Evolutionary conservation across 192 early-diverging fungal species (phyloP).

Genomic region (Entomortierella beljakovae): DNA sequence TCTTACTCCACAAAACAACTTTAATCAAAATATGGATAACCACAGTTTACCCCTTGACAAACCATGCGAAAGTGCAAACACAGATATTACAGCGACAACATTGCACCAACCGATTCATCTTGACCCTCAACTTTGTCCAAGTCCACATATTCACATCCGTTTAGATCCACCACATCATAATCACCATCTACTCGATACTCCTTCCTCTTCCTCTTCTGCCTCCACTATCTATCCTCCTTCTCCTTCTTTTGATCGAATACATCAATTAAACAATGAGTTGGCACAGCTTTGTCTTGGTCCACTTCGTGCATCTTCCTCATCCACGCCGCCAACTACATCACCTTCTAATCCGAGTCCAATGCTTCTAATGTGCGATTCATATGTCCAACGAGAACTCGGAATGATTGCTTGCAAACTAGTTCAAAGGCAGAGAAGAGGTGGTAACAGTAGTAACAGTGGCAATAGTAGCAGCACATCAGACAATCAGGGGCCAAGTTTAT

Average conservation of each 20-base stretch:
- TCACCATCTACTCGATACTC: background rate
- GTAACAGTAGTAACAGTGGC: background rate
- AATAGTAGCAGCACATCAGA: background rate
- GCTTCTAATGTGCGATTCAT: slow-evolving; percentile 11
- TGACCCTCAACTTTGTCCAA: no score
- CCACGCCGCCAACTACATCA: no score
- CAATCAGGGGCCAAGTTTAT: slow-evolving; percentile 8
- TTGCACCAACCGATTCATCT: no score
- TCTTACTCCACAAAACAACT: background rate
- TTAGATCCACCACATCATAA: background rate
- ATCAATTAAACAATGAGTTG: no score
- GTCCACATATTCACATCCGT: no score
- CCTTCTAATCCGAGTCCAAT: background rate
- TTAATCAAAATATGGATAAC: background rate
- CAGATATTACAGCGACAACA: no score
- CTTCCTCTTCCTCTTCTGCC: slow-evolving; percentile 3
- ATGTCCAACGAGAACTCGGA: slow-evolving; percentile 7
- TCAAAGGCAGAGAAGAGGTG: slow-evolving; percentile 10
- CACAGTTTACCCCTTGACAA: no score
- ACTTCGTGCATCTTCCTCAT: no score
- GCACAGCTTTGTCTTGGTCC: no score
- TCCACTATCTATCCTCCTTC: background rate
- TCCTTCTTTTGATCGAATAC: no score
- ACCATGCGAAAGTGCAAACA: no score
- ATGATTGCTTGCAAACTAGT: slow-evolving; percentile 18